A percentile compares a stretch with the other conserved stretches of the same genome.
Evolutionary conservation across 108 stramenopile genomes (phyloP).

Genomic region (Licmophora abbreviata): DNA sequence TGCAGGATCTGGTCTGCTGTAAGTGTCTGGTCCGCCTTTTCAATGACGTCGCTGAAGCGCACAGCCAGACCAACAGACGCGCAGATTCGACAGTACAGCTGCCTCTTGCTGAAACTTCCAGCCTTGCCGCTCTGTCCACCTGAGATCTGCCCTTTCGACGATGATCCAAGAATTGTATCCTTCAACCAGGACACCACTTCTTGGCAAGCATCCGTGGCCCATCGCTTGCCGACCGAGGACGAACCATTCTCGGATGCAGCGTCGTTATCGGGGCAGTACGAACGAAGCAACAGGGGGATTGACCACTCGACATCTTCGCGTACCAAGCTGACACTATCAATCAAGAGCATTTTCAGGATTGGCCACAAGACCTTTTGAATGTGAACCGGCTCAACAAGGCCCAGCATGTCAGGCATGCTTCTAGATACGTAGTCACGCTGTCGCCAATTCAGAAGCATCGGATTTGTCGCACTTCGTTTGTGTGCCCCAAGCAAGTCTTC

Average conservation of each 20-base stretch:
- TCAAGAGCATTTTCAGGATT: constrained; percentile 56
- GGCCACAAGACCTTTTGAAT: constrained; percentile 68
- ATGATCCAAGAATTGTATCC: constrained; percentile 33
- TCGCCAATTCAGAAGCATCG: constrained; percentile 89
- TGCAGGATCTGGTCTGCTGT: neutral
- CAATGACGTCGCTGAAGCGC: constrained; percentile 44
- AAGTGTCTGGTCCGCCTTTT: neutral
- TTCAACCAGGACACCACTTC: constrained; percentile 63
- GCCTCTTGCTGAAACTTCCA: constrained; percentile 65
- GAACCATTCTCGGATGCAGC: constrained; percentile 13
- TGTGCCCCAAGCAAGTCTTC: constrained; percentile 65
- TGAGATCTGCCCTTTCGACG: neutral
- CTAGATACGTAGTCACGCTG: constrained; percentile 84
- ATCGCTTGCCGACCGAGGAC: constrained; percentile 11
- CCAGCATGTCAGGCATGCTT: constrained; percentile 74
- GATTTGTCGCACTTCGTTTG: constrained; percentile 70
- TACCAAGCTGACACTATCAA: constrained; percentile 69
- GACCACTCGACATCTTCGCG: constrained; percentile 78
- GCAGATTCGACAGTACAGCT: constrained; percentile 69
- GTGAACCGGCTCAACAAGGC: constrained; percentile 38
- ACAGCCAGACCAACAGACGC: constrained; percentile 56
- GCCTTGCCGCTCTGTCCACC: constrained; percentile 29
- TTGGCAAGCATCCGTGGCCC: constrained; percentile 21
- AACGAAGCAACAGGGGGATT: constrained; percentile 51
- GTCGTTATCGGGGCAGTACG: constrained; percentile 33